Evolutionary conservation across 2,329 filamentous ascomycete genomes (phyloP).

Genomic region (Aspergillus intermedius): DNA sequence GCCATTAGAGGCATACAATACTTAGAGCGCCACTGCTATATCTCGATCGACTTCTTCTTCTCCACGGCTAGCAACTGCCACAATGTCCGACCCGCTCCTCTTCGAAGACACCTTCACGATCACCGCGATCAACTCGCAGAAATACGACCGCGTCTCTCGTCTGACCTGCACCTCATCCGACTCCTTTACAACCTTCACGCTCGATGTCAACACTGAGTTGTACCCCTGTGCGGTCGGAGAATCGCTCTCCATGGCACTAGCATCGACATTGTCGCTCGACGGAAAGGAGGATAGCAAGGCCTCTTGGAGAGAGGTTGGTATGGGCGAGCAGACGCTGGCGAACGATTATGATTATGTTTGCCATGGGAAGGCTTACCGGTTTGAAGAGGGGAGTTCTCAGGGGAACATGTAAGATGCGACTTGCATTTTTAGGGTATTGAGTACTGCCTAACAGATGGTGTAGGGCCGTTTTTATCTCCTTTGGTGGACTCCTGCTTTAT

Average conservation of each 20-base stretch:
- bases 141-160: slow-evolving; percentile 93
- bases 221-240: slow-evolving; percentile 73
- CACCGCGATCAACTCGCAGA: slow-evolving; percentile 69
- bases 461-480: slow-evolving; percentile 91
- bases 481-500: slow-evolving; percentile 83
- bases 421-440: neutral
- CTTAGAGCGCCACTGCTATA: no score
- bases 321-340: slow-evolving; percentile 51
- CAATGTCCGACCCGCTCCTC: slow-evolving; percentile 78
- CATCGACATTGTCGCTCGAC: slow-evolving; percentile 79
- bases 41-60: no score
- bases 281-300: slow-evolving; percentile 63
- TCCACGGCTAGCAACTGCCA: slow-evolving; percentile 31
- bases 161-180: slow-evolving; percentile 71
- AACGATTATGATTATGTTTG: slow-evolving; percentile 49
- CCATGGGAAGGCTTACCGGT: slow-evolving; percentile 48
- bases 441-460: slow-evolving; percentile 9
- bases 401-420: slow-evolving; percentile 69
- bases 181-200: slow-evolving; percentile 66
- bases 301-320: slow-evolving; percentile 69
- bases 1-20: neutral
- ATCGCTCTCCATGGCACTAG: slow-evolving; percentile 71
- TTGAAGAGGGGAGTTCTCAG: slow-evolving; percentile 53
- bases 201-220: slow-evolving; percentile 92
- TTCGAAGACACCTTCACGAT: slow-evolving; percentile 90